Conservation (phyloP, 23 red algal species). For the Pyropia haitanensis region DNA sequence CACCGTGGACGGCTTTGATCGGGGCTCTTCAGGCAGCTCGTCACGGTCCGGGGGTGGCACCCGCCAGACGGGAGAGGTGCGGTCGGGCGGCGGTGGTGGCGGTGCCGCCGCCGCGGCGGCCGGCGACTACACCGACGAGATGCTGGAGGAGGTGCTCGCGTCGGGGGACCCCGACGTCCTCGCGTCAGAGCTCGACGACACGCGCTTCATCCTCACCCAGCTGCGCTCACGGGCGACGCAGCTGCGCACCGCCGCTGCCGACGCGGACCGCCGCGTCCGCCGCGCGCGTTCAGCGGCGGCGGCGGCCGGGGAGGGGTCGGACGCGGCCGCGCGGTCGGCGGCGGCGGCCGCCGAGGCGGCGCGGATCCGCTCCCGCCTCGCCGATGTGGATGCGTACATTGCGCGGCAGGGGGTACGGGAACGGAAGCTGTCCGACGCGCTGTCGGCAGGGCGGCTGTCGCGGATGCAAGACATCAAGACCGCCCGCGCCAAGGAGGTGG, state of each 20-base stretch:
- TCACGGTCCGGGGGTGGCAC: too few species aligned
- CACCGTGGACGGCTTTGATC: conserved; percentile 32
- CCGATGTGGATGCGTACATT: conserved; percentile 11
- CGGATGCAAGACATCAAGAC: conserved; percentile 1
- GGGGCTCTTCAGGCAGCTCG: neutral
- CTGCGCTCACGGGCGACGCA: conserved; percentile 7
- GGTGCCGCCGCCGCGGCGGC: neutral
- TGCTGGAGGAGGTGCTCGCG: conserved; percentile 43
- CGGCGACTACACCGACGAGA: conserved; percentile 34
- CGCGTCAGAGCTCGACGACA: conserved; percentile 72
- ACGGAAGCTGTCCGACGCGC: conserved; percentile 16
- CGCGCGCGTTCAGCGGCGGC: conserved; percentile 18
- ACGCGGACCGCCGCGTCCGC: conserved; percentile 7
- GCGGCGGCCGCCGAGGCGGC: conserved; percentile 27
- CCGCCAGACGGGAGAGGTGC: neutral
- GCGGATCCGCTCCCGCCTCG: conserved; percentile 9
- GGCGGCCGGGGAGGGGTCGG: conserved; percentile 2
- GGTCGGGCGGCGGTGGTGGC: neutral
- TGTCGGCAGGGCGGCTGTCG: conserved; percentile 8
- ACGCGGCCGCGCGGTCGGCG: conserved; percentile 25
- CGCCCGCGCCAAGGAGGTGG: conserved; percentile 20
- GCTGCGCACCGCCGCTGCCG: conserved; percentile 17
- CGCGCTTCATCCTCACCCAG: conserved; percentile 56
- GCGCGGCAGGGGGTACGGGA: conserved; percentile 24
- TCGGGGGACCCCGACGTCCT: conserved; percentile 48